phyloP scores from a whole-genome alignment of 495 filamentous ascomycete genomes.

The Usnea hakonensis region DNA sequence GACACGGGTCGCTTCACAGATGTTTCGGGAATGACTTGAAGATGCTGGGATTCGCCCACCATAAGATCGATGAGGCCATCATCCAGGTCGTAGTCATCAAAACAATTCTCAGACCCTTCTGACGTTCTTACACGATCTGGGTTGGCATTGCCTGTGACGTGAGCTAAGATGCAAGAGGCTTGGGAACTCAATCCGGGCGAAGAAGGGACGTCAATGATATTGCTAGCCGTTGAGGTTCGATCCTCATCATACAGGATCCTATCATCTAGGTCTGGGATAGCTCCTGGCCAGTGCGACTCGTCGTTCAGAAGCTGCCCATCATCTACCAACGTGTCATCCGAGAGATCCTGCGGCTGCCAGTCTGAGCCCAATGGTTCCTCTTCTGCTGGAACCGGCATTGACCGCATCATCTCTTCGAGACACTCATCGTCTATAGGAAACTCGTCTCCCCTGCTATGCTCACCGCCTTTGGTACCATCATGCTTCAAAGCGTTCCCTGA shows the following conservation, averaged over 20 bases:
- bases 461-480: not conserved
- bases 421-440: constrained; percentile 23
- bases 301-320: not conserved
- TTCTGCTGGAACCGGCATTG: constrained; percentile 9
- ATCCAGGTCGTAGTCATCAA: constrained; percentile 15
- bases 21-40: not conserved
- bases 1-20: not conserved
- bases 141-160: constrained; percentile 8
- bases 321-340: not conserved
- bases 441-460: constrained; percentile 21
- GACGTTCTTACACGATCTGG: not conserved
- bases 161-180: constrained; percentile 3
- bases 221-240: not conserved
- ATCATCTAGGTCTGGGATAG: not conserved
- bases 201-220: not conserved
- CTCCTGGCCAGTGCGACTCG: not conserved
- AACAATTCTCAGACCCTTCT: constrained; percentile 10
- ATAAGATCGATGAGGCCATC: constrained; percentile 1
- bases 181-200: not conserved
- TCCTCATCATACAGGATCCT: not conserved
- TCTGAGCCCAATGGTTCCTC: not conserved
- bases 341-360: constrained; percentile 1
- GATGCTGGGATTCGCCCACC: not conserved
- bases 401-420: constrained; percentile 23
- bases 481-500: too few relatives aligned